Evolutionary conservation across 306 rosid species (phyloP).

Genomic region (peach (Prunus persica)): Prunus_persica_NCBIv2 NC_034012.1:4311001-4311500

Average conservation of each 20-base stretch:
- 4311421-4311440: no score
- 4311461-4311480: no score
- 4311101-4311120: not conserved
- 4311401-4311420: no score
- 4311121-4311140: not conserved
- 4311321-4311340: not conserved
- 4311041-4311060: not conserved
- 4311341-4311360: not conserved
- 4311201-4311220: not conserved
- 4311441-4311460: not conserved
- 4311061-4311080: not conserved
- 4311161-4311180: not conserved
- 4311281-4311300: not conserved
- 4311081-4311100: not conserved
- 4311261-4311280: not conserved
- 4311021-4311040: not conserved
- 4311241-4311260: not conserved
- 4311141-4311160: not conserved
- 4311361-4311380: not conserved
- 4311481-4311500: not conserved
- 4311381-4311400: no score
- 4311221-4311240: not conserved
- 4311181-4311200: not conserved
- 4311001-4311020: not conserved
- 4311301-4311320: not conserved